Evolutionary conservation across 768 basidiomycete species (phyloP).

Genomic region (Rhodotorula kratochvilovae): DNA sequence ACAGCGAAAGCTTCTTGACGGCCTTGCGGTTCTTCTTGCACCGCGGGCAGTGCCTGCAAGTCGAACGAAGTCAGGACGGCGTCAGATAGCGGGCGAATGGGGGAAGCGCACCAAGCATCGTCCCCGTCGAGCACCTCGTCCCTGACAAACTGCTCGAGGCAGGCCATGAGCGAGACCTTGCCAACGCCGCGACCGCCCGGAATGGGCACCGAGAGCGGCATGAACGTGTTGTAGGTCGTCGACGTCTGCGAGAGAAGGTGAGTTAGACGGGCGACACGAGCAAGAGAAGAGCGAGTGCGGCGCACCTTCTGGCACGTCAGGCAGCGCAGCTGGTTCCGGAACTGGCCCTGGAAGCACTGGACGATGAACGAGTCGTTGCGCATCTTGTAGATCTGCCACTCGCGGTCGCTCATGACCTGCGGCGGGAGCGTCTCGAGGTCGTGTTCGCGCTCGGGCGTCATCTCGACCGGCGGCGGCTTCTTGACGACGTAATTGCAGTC

Average conservation of each 20-base stretch:
- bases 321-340: slow-evolving; percentile 81
- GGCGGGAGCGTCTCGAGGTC: slow-evolving; percentile 80
- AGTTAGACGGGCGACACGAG: not conserved
- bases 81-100: not conserved
- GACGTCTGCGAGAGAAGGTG: slow-evolving; percentile 43
- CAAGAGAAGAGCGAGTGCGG: slow-evolving; percentile 1
- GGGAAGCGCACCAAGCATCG: slow-evolving; percentile 75
- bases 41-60: slow-evolving; percentile 78
- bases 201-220: slow-evolving; percentile 86
- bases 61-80: slow-evolving; percentile 2
- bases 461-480: slow-evolving; percentile 68
- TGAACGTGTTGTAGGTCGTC: slow-evolving; percentile 57
- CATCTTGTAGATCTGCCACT: slow-evolving; percentile 85
- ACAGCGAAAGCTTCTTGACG: slow-evolving; percentile 77
- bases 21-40: slow-evolving; percentile 86
- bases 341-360: slow-evolving; percentile 97
- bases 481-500: slow-evolving; percentile 84
- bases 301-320: slow-evolving; percentile 79
- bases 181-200: slow-evolving; percentile 59
- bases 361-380: slow-evolving; percentile 91
- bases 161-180: slow-evolving; percentile 68
- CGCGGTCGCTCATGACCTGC: slow-evolving; percentile 82
- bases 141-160: slow-evolving; percentile 84
- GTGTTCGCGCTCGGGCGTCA: slow-evolving; percentile 74
- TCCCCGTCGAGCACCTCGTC: slow-evolving; percentile 85